Evolutionary conservation across 140 eudicot genomes (phyloP).

Genomic region (Flaveria floridana): DNA sequence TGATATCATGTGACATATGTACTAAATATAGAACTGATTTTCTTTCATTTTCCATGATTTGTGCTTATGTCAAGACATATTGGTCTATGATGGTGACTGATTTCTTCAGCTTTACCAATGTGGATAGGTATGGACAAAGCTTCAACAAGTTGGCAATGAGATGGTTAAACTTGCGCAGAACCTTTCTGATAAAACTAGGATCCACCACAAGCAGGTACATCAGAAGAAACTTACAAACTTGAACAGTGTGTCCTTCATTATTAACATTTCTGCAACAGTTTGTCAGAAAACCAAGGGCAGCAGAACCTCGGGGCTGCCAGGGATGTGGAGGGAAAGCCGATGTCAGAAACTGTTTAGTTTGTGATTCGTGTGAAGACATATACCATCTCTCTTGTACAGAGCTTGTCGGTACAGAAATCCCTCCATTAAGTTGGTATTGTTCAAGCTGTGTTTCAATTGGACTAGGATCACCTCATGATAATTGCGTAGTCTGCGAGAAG

Average conservation of each 20-base stretch:
- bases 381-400: slow-evolving; percentile 69
- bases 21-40: no score
- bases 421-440: slow-evolving; percentile 71
- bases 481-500: slow-evolving; percentile 66
- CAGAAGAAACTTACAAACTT: not conserved
- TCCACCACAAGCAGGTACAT: slow-evolving; percentile 57
- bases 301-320: slow-evolving; percentile 48
- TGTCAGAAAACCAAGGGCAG: slow-evolving; percentile 37
- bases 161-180: slow-evolving; percentile 56
- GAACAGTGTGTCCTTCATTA: not conserved
- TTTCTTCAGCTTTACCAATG: slow-evolving; percentile 5
- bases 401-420: slow-evolving; percentile 58
- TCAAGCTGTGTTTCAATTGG: slow-evolving; percentile 54
- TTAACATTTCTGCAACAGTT: slow-evolving; percentile 36
- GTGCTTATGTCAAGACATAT: no score
- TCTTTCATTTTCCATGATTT: no score
- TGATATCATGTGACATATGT: no score
- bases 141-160: slow-evolving; percentile 63
- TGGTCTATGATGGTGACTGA: not conserved
- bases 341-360: slow-evolving; percentile 54
- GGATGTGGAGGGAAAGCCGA: slow-evolving; percentile 58
- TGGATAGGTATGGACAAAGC: slow-evolving; percentile 73
- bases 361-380: slow-evolving; percentile 83
- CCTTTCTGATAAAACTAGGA: slow-evolving; percentile 55
- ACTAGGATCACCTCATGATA: slow-evolving; percentile 54